Conservation (phyloP, 352 stramenopile genomes). For the Phytophthora pluvialis region DNA sequence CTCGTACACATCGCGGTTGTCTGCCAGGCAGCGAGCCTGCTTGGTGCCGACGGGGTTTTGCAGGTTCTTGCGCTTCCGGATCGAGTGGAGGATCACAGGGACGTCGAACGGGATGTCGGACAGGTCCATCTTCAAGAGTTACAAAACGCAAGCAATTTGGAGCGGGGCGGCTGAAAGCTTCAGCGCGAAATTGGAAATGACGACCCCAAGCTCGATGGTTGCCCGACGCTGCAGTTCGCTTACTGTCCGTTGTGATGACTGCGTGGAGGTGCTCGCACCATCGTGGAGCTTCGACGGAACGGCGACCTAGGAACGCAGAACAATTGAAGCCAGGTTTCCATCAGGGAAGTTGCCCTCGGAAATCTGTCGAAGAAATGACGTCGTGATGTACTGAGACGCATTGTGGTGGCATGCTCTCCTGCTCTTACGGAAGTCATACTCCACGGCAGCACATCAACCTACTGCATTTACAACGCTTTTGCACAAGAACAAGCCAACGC, state of each 20-base stretch:
- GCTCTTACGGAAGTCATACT: neutral
- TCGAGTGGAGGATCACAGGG: slow-evolving; percentile 29
- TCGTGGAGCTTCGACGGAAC: slow-evolving; percentile 6
- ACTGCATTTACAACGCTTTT: neutral
- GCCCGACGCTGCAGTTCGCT: neutral
- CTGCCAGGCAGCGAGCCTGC: neutral
- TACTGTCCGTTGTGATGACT: neutral
- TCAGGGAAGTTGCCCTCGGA: neutral
- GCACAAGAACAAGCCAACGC: neutral
- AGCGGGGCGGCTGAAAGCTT: neutral
- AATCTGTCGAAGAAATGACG: too few species aligned
- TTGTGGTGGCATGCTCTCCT: neutral
- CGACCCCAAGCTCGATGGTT: neutral
- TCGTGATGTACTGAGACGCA: too few species aligned
- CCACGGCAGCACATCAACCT: neutral
- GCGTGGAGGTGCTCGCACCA: neutral
- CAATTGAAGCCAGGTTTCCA: neutral
- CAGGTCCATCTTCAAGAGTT: slow-evolving; percentile 8
- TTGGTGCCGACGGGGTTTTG: slow-evolving; percentile 28
- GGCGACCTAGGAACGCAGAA: neutral
- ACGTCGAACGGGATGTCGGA: slow-evolving; percentile 30
- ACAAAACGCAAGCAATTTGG: neutral
- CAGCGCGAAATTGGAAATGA: slow-evolving; percentile 1
- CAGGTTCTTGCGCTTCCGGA: slow-evolving; percentile 23
- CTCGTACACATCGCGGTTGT: slow-evolving; percentile 25